These are phyloP conservation scores for Domatiomyces catenatus DNA, from an alignment of 2,329 filamentous ascomycete genomes.

Conservation along the genomic window DNA sequence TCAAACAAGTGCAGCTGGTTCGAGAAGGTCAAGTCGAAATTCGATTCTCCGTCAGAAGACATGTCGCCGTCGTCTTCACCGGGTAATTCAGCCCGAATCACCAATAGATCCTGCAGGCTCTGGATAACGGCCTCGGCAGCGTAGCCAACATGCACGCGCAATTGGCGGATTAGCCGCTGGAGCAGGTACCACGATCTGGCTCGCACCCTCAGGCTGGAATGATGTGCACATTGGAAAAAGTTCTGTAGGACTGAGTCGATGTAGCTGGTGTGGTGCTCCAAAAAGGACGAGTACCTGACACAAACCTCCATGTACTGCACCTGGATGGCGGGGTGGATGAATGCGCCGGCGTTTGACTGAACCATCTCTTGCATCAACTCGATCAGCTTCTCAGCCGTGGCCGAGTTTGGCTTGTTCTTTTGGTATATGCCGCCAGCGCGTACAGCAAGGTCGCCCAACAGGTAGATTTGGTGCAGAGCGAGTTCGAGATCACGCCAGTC, in stretches of 20 bases:
- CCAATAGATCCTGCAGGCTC: slow-evolving; percentile 72
- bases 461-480: slow-evolving; percentile 84
- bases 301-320: slow-evolving; percentile 98
- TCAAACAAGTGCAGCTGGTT: slow-evolving; percentile 91
- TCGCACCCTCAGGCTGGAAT: slow-evolving; percentile 71
- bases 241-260: slow-evolving; percentile 80
- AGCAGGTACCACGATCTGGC: slow-evolving; percentile 95
- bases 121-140: slow-evolving; percentile 84
- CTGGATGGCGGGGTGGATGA: slow-evolving; percentile 79
- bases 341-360: slow-evolving; percentile 69
- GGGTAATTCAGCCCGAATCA: slow-evolving; percentile 78
- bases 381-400: slow-evolving; percentile 65
- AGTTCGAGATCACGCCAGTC: slow-evolving; percentile 94
- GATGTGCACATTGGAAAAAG: slow-evolving; percentile 81
- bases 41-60: slow-evolving; percentile 82
- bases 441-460: slow-evolving; percentile 89
- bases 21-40: slow-evolving; percentile 76
- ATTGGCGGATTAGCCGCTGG: slow-evolving; percentile 76
- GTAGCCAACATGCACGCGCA: slow-evolving; percentile 69
- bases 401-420: slow-evolving; percentile 66
- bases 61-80: slow-evolving; percentile 76
- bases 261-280: slow-evolving; percentile 65
- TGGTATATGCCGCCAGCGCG: slow-evolving; percentile 72
- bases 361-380: slow-evolving; percentile 95
- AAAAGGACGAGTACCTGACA: slow-evolving; percentile 83